These are phyloP conservation scores for Acorus gramineus DNA, from an alignment of 106 monocot species.

Conservation along the genomic window DNA sequence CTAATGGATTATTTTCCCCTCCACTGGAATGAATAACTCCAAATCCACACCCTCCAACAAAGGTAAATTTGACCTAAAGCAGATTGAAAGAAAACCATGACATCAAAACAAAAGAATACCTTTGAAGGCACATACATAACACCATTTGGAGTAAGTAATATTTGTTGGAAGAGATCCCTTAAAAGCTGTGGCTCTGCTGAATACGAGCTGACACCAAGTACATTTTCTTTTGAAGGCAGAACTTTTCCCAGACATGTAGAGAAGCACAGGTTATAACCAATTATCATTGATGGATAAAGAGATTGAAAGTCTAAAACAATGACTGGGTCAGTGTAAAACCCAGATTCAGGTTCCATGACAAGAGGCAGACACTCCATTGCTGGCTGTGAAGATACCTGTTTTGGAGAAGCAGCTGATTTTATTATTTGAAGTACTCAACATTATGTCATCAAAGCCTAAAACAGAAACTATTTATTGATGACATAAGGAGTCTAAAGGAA, in stretches of 20 bases:
- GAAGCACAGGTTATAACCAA: constrained; percentile 92
- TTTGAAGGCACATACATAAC: constrained; percentile 68
- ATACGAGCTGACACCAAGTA: constrained; percentile 81
- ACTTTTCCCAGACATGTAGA: constrained; percentile 84
- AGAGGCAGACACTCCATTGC: constrained; percentile 99
- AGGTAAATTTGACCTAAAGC: no score
- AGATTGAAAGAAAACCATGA: not conserved
- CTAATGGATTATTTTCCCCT: no score
- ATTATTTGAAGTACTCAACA: no score
- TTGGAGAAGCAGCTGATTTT: not conserved
- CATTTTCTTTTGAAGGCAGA: constrained; percentile 38
- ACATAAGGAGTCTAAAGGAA: no score
- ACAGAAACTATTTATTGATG: no score
- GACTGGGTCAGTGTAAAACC: constrained; percentile 86
- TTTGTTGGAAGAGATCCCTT: constrained; percentile 34
- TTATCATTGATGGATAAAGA: constrained; percentile 98
- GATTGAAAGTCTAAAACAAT: constrained; percentile 96
- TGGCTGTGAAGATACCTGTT: constrained; percentile 87
- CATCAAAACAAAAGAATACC: constrained; percentile 22
- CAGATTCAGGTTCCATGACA: constrained; percentile 96
- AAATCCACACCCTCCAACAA: no score
- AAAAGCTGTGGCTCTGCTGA: constrained; percentile 40
- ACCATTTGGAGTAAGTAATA: constrained; percentile 77
- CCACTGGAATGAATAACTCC: no score
- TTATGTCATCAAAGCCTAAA: no score